phyloP scores from a whole-genome alignment of 2,329 filamentous ascomycete species.

The Xylariaceae sp. region DNA sequence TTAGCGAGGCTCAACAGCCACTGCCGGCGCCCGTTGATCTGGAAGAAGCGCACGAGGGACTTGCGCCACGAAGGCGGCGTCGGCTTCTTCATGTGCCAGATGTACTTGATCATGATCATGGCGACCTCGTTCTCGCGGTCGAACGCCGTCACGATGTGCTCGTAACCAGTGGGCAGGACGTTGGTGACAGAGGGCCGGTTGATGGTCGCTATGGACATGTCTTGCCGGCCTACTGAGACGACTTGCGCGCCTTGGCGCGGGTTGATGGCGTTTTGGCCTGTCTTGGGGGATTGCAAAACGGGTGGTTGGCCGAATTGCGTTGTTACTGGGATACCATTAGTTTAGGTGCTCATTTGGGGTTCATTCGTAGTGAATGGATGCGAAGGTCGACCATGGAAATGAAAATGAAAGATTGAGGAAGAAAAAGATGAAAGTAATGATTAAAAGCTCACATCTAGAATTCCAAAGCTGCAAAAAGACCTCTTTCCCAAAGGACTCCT shows the following conservation, averaged over 20 bases:
- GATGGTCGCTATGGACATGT: constrained; percentile 19
- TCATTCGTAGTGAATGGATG: background rate
- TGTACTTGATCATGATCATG: constrained; percentile 15
- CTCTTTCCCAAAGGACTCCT: constrained; percentile 14
- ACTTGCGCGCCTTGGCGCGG: constrained; percentile 15
- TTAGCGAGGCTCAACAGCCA: constrained; percentile 14
- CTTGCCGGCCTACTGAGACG: constrained; percentile 13
- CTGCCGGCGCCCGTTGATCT: constrained; percentile 17
- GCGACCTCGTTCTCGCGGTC: constrained; percentile 11
- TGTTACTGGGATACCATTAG: constrained; percentile 11
- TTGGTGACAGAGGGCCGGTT: constrained; percentile 14
- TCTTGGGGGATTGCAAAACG: constrained; percentile 7
- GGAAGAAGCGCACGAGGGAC: constrained; percentile 15
- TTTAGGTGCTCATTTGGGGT: background rate
- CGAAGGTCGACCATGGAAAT: background rate
- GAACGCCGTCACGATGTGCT: constrained; percentile 15
- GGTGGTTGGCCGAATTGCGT: constrained; percentile 14
- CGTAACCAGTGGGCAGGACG: constrained; percentile 16
- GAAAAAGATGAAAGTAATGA: too few relatives aligned
- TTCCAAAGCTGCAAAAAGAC: constrained; percentile 20
- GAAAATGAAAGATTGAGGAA: background rate
- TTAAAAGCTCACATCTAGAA: constrained; percentile 13
- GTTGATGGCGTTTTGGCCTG: constrained; percentile 14
- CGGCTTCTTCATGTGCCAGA: constrained; percentile 14
- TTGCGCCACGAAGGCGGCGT: constrained; percentile 18